Conservation (phyloP, 768 basidiomycete species). For the Hericium erinaceus region DNA sequence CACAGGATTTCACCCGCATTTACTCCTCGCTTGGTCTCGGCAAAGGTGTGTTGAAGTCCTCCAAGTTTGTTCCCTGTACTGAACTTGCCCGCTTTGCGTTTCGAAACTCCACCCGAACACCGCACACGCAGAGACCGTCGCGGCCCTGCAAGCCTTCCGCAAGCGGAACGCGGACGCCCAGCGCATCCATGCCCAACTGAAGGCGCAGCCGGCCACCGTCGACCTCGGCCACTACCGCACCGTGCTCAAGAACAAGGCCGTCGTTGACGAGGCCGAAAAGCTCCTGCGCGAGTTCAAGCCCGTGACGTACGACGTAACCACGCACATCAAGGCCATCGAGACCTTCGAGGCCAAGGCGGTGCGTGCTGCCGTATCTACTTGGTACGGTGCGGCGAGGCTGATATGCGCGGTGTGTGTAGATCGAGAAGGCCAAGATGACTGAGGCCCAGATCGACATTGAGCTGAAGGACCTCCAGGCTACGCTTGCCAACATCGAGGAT, state of each 20-base stretch:
- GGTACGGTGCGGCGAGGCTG: slow-evolving; percentile 1
- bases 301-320: slow-evolving; percentile 81
- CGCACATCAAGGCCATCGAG: slow-evolving; percentile 91
- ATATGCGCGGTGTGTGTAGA: slow-evolving; percentile 32
- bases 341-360: slow-evolving; percentile 96
- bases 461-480: slow-evolving; percentile 83
- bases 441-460: slow-evolving; percentile 85
- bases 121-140: slow-evolving; percentile 63
- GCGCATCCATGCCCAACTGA: slow-evolving; percentile 53
- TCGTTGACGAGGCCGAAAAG: slow-evolving; percentile 92
- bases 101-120: neutral
- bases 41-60: slow-evolving; percentile 51
- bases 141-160: slow-evolving; percentile 89
- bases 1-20: slow-evolving; percentile 75
- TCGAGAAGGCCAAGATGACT: slow-evolving; percentile 84
- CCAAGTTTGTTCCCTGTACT: neutral
- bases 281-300: slow-evolving; percentile 84
- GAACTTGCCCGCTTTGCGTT: neutral
- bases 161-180: slow-evolving; percentile 90
- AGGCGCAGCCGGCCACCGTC: slow-evolving; percentile 68
- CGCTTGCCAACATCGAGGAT: slow-evolving; percentile 93
- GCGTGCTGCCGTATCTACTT: slow-evolving; percentile 24
- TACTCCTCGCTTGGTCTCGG: slow-evolving; percentile 78
- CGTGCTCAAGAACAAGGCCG: slow-evolving; percentile 82
- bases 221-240: slow-evolving; percentile 90